A percentile compares a stretch with the other conserved stretches of the same genome.
phyloP scores from a whole-genome alignment of 2,329 filamentous ascomycete species.

The Fusarium irregulare region DNA sequence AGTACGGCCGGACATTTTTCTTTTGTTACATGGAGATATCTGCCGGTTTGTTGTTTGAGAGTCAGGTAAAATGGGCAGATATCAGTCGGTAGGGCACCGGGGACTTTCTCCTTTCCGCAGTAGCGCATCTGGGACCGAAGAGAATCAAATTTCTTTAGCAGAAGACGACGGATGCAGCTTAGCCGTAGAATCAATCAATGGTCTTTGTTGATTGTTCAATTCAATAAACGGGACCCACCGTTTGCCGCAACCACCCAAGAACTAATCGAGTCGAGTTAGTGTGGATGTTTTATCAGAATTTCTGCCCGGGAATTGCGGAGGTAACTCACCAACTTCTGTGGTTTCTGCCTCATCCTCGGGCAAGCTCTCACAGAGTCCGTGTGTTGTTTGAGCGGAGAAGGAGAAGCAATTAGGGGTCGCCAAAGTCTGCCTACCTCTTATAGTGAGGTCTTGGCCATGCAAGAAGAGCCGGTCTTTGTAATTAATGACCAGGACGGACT shows the following conservation, averaged over 20 bases:
- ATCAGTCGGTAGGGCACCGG: background rate
- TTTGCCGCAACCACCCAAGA: conserved; percentile 25
- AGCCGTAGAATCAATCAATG: conserved; percentile 20
- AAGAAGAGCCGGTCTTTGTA: background rate
- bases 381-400: background rate
- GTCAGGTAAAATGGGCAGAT: background rate
- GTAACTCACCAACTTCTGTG: background rate
- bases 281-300: background rate
- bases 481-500: background rate
- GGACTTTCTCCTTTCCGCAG: conserved; percentile 14
- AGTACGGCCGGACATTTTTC: background rate
- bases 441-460: background rate
- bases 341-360: background rate
- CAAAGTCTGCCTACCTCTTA: background rate
- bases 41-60: background rate
- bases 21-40: background rate
- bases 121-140: conserved; percentile 3
- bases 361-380: background rate
- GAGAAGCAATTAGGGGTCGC: background rate
- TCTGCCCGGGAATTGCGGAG: background rate
- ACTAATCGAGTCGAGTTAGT: conserved; percentile 13
- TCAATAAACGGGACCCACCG: conserved; percentile 21
- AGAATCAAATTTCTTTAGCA: conserved; percentile 15
- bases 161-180: conserved; percentile 40
- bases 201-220: background rate